Evolutionary conservation across 1,284 basidiomycete species (phyloP), one percentile per base, ranked within the genome.

Genomic region (Trichosporon sp.): DNA sequence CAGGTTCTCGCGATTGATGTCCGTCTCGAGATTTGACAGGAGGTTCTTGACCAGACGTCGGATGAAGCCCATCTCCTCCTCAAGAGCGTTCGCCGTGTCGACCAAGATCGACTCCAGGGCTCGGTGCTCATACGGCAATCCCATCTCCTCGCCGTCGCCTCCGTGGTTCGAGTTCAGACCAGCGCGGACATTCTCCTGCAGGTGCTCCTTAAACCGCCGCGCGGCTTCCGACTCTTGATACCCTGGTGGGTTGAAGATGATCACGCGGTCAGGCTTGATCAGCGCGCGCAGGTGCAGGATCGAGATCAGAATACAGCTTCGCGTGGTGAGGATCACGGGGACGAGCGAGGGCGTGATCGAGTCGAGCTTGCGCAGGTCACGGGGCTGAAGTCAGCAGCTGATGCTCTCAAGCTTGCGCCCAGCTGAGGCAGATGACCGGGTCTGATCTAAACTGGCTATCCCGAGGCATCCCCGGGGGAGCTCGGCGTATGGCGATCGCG

Each of bases 321-420:
- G 88, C 66, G 95, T 85, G 46, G 91, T 87, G 54, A 99, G 85
- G 73, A 98, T 96, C 37, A 92, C 94, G 32, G 95, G 95, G 14
- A 98, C 92, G 62, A 95, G 86, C 65, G 95, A 87, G 2, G 66
- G 66, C 2, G 32, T 60, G 68, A 93, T 85, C 13, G 91, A 93
- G 82, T 98, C 95, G 72, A 99, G 92, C 83, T 97, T 97, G 63
- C 95, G 89, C 46, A 99, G 84, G 81, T 99, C 95, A 83, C 95
- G 89, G 68, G 93, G 91, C 90, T 97, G 77, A 58, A 13, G 60
- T 62, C 61, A 64, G 64, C 46, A n/a, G n/a, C n/a, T n/a, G n/a
- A n/a, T n/a, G n/a, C n/a, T n/a, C n/a, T n/a, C n/a, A n/a, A n/a
- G 40, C 27, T 58, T 56, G 31, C 29, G 13, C 8, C n/a, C 31